phyloP scores from a whole-genome alignment of 805 yeast genomes.

The Starmera dryadoides region DNA sequence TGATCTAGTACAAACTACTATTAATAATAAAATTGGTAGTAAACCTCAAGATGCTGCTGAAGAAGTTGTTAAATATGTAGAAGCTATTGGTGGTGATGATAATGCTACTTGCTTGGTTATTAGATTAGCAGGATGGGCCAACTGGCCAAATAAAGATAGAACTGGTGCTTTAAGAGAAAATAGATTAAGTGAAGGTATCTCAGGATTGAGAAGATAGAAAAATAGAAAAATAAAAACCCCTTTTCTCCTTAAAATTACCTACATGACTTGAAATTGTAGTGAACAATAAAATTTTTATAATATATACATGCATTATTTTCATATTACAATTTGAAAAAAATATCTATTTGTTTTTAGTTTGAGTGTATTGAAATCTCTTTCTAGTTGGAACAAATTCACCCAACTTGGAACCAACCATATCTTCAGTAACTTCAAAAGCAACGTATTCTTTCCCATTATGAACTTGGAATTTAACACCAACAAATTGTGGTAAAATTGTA shows the following conservation, averaged over 20 bases:
- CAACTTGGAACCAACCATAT: constrained; percentile 93
- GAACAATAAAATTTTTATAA: neutral
- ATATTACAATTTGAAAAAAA: neutral
- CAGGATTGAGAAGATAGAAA: too few relatives aligned
- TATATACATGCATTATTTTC: neutral
- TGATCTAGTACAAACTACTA: constrained; percentile 72
- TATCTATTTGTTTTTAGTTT: constrained; percentile 49
- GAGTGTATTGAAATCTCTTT: constrained; percentile 78
- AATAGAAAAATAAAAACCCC: constrained; percentile 9
- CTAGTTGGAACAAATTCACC: constrained; percentile 96
- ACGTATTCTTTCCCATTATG: constrained; percentile 96
- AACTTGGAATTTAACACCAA: constrained; percentile 88
- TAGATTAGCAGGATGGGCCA: constrained; percentile 86
- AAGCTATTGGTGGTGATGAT: constrained; percentile 86
- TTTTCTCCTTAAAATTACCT: neutral
- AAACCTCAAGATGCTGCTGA: constrained; percentile 82
- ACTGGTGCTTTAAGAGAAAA: constrained; percentile 80
- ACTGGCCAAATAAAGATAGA: constrained; percentile 79
- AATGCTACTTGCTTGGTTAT: constrained; percentile 90
- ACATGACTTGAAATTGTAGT: neutral
- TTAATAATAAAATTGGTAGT: constrained; percentile 56
- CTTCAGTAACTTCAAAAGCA: constrained; percentile 78
- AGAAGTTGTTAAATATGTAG: constrained; percentile 78
- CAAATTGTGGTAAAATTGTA: constrained; percentile 92
- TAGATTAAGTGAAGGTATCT: constrained; percentile 40